Base-by-base conservation (phyloP, 768 basidiomycete genomes). In the Suillus tomentosus region DNA sequence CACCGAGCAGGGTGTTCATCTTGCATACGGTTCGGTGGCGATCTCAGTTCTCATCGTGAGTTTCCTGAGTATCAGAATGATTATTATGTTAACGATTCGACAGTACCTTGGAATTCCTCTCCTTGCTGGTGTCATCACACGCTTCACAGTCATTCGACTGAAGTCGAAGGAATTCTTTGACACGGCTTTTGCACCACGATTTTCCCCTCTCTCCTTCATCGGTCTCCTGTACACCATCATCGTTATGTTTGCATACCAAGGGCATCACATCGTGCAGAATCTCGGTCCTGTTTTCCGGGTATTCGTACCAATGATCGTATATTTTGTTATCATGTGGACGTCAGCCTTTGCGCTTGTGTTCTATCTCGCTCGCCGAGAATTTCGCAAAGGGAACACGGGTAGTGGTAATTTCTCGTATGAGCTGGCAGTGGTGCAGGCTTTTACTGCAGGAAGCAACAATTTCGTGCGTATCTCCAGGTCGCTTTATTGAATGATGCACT, bases 81-180 rank as follows among this genome's bases (percentile, higher is more conserved):
- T 60, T 37, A 17, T 65, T 67, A 27, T 15, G 2, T 40, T 22
- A 31, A 65, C 60, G 22, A 65, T 60, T 24, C 5, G 24, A 22
- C 70, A 91, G 89, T 94, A 92, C 74, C 85, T 94, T 55, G 94
- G 92, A 5, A 94, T 95, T 40, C 94, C 92, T 1, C 81, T 95
- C 3, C 81, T 75, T 0, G 87, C 87, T 1, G 94, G 92, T 3
- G 68, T 92, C 15, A 43, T 86, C n/a, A 95, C 92, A 0, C 84
- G 93, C 4, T 85, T 83, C 66, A 56, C 74, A 31, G 76, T 89
- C 22, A 83, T 87, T 70, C 69, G 68, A 17, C 39, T 84, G 3
- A 75, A 80, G 3, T 78, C 81, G 48, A 83, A 80, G 39, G 64
- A 70, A 3, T 85, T 84, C 71, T 81, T 92, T 65, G 72, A 84